A percentile compares a stretch with the other conserved stretches of the same genome.
Conservation (phyloP, 2,329 filamentous ascomycete genomes). For the Alternaria ventricosa region DNA sequence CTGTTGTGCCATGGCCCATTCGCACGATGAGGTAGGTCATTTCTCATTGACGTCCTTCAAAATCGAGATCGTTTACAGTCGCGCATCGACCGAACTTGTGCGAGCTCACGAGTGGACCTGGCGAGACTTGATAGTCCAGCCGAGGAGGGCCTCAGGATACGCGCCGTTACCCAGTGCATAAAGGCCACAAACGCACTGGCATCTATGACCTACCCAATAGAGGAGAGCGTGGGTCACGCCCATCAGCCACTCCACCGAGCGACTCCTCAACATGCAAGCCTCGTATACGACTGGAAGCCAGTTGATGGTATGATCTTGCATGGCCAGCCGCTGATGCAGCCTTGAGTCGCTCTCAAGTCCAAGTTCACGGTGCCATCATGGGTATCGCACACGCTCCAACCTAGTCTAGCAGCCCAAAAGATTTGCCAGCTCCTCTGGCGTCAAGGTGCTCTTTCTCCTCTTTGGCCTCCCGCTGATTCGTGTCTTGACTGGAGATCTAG, state of each 20-base stretch:
- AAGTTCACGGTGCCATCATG: constrained; percentile 1
- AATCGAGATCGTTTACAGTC: neutral
- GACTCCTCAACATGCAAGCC: constrained; percentile 10
- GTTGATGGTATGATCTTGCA: constrained; percentile 12
- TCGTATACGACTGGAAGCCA: constrained; percentile 3
- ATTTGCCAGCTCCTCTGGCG: constrained; percentile 72
- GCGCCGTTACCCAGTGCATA: constrained; percentile 18
- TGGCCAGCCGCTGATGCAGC: constrained; percentile 13
- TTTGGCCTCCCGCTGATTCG: constrained; percentile 63
- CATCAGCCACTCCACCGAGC: constrained; percentile 8
- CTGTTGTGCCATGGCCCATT: constrained; percentile 3
- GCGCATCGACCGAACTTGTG: neutral
- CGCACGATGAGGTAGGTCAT: neutral
- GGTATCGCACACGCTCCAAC: constrained; percentile 1
- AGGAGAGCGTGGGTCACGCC: constrained; percentile 4
- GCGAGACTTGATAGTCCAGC: neutral
- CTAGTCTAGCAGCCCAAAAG: constrained; percentile 39
- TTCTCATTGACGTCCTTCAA: neutral
- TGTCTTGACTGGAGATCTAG: constrained; percentile 51
- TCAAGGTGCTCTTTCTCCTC: constrained; percentile 75
- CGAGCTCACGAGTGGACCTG: neutral
- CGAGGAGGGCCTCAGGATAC: constrained; percentile 10
- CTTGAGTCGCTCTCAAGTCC: constrained; percentile 13
- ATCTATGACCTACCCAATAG: constrained; percentile 12
- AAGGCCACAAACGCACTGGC: constrained; percentile 14